These are phyloP conservation scores for Colletotrichum aenigma DNA, from an alignment of 2,329 filamentous ascomycete species.

Conservation along the genomic window DNA sequence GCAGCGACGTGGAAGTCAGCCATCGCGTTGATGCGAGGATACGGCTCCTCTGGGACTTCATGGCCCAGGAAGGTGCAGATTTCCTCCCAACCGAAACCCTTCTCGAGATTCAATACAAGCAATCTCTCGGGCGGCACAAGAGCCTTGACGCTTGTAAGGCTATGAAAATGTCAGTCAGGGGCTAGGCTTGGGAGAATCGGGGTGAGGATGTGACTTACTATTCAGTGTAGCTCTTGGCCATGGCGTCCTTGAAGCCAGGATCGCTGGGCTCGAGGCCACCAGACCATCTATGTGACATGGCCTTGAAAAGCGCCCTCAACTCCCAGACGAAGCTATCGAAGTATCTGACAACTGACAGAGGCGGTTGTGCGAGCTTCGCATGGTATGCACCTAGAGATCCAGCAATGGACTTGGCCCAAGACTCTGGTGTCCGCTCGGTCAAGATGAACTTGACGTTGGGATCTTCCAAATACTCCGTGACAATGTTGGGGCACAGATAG, in stretches of 20 bases:
- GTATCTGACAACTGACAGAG: conserved; percentile 12
- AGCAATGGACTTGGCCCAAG: conserved; percentile 34
- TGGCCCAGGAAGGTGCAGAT: conserved; percentile 35
- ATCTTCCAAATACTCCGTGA: conserved; percentile 28
- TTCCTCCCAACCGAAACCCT: conserved; percentile 39
- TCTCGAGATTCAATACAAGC: conserved; percentile 33
- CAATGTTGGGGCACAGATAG: conserved; percentile 32
- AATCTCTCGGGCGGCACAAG: conserved; percentile 29
- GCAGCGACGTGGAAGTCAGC: conserved; percentile 15
- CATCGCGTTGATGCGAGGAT: conserved; percentile 26
- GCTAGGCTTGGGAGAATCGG: no score
- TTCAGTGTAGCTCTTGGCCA: conserved; percentile 2
- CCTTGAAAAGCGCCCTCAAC: conserved; percentile 8
- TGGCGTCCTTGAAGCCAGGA: not conserved
- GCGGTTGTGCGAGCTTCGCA: conserved; percentile 5
- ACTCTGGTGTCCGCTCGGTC: conserved; percentile 36
- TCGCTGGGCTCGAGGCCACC: not conserved
- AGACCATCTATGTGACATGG: conserved; percentile 14
- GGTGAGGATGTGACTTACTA: not conserved
- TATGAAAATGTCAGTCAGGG: conserved; percentile 17
- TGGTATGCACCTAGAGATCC: conserved; percentile 26
- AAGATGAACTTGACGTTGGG: conserved; percentile 40
- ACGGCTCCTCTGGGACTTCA: conserved; percentile 30
- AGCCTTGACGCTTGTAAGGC: conserved; percentile 24
- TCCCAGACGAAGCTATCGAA: conserved; percentile 13